Conservation (phyloP, 2,329 filamentous ascomycete species). For the Colletotrichum scovillei region DNA sequence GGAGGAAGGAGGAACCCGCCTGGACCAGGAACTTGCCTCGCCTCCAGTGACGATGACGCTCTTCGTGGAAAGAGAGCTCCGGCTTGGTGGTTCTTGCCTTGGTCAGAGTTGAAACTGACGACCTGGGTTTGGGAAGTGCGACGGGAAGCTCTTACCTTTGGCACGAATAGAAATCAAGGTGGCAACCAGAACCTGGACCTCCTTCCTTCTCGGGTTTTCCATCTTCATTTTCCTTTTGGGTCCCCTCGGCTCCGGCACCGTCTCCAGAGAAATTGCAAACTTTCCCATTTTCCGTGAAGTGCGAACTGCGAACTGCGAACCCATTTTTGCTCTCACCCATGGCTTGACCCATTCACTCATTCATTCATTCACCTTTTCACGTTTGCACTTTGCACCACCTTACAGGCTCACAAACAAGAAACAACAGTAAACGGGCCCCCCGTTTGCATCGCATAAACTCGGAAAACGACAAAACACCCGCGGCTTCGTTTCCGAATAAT, state of each 20-base stretch:
- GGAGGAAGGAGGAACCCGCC: background rate
- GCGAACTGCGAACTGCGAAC: background rate
- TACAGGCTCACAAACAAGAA: background rate
- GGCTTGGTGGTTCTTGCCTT: slow-evolving; percentile 2
- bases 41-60: slow-evolving; percentile 28
- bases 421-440: background rate
- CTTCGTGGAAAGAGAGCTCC: slow-evolving; percentile 5
- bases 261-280: background rate
- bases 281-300: background rate
- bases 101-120: background rate
- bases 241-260: background rate
- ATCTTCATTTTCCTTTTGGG: no score
- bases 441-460: background rate
- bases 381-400: background rate
- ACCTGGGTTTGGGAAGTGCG: no score
- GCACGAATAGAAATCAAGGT: background rate
- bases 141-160: no score
- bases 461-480: background rate
- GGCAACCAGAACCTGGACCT: background rate
- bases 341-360: background rate
- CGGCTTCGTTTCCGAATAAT: background rate
- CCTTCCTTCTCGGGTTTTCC: background rate
- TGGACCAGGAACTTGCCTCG: slow-evolving; percentile 23
- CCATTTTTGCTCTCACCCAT: background rate
- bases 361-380: background rate